A percentile compares a stretch with the other conserved stretches of the same genome.
Conservation (phyloP, 192 early-diverging fungal genomes). For the Linnemannia schmuckeri region DNA sequence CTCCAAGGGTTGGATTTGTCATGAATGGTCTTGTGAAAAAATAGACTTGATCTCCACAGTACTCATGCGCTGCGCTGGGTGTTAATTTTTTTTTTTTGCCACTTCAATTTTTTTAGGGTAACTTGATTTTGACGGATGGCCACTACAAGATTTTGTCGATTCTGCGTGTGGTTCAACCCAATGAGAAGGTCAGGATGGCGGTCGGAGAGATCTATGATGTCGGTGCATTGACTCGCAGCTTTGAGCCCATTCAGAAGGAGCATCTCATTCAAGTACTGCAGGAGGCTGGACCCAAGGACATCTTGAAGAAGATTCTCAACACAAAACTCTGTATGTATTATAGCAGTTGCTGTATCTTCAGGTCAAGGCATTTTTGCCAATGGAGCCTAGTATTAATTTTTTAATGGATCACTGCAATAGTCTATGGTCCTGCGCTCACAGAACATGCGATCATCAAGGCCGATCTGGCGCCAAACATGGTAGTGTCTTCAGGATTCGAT, state of each 20-base stretch:
- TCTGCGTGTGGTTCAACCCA: constrained; percentile 88
- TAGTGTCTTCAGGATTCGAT: constrained; percentile 74
- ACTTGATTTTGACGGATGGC: constrained; percentile 94
- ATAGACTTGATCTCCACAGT: not conserved
- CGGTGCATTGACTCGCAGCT: constrained; percentile 64
- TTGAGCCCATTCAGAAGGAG: constrained; percentile 66
- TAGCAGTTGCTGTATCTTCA: not conserved
- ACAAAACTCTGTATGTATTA: constrained; percentile 61
- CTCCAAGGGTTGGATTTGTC: not conserved
- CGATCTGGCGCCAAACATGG: constrained; percentile 71
- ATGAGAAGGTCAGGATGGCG: constrained; percentile 79
- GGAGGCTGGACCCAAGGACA: constrained; percentile 72
- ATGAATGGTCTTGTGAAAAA: not conserved
- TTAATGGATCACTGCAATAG: constrained; percentile 26
- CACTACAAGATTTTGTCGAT: constrained; percentile 88
- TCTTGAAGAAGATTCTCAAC: constrained; percentile 76
- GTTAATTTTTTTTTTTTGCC: not conserved
- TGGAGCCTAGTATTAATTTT: not conserved
- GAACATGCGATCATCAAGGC: constrained; percentile 85
- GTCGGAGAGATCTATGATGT: constrained; percentile 89
- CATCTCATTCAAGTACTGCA: constrained; percentile 66
- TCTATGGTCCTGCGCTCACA: constrained; percentile 89
- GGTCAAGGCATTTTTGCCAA: not conserved
- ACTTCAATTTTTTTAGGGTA: constrained; percentile 72
- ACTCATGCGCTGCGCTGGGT: not conserved